Evolutionary conservation across 768 basidiomycete species (phyloP).

Genomic region (Boletus fagicola): DNA sequence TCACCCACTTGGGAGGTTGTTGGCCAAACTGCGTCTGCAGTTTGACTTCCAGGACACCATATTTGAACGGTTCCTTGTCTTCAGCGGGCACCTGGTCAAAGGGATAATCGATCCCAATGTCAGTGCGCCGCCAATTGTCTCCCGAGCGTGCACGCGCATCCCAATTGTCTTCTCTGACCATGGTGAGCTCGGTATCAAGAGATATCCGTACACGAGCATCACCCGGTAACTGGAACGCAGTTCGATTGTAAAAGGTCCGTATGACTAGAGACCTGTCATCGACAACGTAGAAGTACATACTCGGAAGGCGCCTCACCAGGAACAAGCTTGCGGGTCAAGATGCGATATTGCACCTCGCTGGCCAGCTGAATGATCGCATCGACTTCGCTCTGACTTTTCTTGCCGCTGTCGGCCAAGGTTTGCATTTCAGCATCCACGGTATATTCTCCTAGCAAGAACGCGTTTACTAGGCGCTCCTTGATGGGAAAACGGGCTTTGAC

Average conservation of each 20-base stretch:
- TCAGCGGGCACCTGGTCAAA: slow-evolving; percentile 71
- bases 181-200: slow-evolving; percentile 92
- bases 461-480: slow-evolving; percentile 90
- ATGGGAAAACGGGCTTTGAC: slow-evolving; percentile 96
- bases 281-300: not conserved
- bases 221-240: slow-evolving; percentile 97
- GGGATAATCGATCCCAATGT: slow-evolving; percentile 90
- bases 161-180: slow-evolving; percentile 97
- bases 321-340: slow-evolving; percentile 73
- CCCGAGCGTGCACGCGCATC: slow-evolving; percentile 75
- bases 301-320: slow-evolving; percentile 58
- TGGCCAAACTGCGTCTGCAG: slow-evolving; percentile 95
- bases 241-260: slow-evolving; percentile 98
- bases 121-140: slow-evolving; percentile 91
- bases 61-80: slow-evolving; percentile 94
- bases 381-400: slow-evolving; percentile 89
- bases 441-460: slow-evolving; percentile 86
- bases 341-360: slow-evolving; percentile 92
- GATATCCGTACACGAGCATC: slow-evolving; percentile 99
- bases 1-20: slow-evolving; percentile 94
- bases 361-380: slow-evolving; percentile 95
- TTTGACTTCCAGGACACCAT: slow-evolving; percentile 97
- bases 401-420: slow-evolving; percentile 79
- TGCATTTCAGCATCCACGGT: slow-evolving; percentile 94
- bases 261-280: slow-evolving; percentile 54